phyloP scores from a whole-genome alignment of 73 alveolate genomes.

The Paraurostyla sp. region DNA sequence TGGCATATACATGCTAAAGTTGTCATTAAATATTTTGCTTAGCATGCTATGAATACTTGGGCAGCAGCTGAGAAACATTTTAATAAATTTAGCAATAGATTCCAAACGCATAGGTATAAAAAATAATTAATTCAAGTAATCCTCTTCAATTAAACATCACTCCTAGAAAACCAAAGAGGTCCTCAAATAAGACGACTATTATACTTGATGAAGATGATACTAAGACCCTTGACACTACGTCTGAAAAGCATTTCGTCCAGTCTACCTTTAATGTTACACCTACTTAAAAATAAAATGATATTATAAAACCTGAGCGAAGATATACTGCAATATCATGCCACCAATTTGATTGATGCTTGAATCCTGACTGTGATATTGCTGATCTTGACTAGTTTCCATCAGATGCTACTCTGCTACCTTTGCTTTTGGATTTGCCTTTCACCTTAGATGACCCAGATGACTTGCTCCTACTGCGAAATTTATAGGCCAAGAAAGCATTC shows the following conservation, averaged over 20 bases:
- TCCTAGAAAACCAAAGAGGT: neutral
- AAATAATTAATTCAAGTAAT: neutral
- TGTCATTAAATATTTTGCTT: neutral
- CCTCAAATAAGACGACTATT: neutral
- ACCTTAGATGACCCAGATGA: constrained; percentile 6
- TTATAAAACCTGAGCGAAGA: too few relatives aligned
- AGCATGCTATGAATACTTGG: neutral
- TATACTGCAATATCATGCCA: neutral
- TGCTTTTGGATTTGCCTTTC: too few relatives aligned
- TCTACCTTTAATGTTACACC: too few relatives aligned
- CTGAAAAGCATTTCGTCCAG: neutral
- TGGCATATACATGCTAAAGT: neutral
- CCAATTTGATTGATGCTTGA: neutral
- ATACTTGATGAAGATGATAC: neutral
- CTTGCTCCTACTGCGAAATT: neutral
- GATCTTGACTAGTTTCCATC: neutral
- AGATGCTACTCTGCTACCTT: too few relatives aligned
- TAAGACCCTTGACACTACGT: neutral
- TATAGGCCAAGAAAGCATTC: constrained; percentile 1
- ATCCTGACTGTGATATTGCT: neutral
- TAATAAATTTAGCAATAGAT: neutral
- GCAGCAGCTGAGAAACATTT: neutral
- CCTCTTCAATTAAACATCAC: neutral
- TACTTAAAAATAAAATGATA: too few relatives aligned
- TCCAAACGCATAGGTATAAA: neutral